phyloP scores from a whole-genome alignment of 2,329 filamentous ascomycete genomes.

The Onygena corvina region DNA sequence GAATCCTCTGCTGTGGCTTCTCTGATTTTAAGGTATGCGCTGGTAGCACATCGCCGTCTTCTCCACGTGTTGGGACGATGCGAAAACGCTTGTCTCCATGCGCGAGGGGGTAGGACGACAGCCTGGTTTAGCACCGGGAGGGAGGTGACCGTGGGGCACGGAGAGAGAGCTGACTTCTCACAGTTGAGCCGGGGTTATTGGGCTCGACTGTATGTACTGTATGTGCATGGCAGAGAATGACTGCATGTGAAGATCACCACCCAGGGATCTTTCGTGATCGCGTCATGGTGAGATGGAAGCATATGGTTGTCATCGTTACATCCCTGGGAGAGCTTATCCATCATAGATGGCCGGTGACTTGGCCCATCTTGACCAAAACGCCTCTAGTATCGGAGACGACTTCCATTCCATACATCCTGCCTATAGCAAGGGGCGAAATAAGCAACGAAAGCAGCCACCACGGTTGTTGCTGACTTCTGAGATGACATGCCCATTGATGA shows the following conservation, averaged over 20 bases:
- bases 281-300: not conserved
- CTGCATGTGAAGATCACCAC: constrained; percentile 4
- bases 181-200: not conserved
- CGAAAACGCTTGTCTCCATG: not conserved
- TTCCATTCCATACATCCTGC: not conserved
- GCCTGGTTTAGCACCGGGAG: not conserved
- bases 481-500: not conserved
- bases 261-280: constrained; percentile 3
- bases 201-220: not conserved
- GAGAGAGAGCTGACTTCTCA: too few relatives aligned
- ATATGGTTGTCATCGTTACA: not conserved
- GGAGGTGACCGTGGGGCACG: not conserved
- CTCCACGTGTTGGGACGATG: not conserved
- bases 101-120: not conserved
- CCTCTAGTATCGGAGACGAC: not conserved
- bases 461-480: not conserved
- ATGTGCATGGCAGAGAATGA: not conserved
- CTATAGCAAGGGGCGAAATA: not conserved
- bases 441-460: not conserved
- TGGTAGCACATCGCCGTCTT: not conserved
- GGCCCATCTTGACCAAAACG: constrained; percentile 1
- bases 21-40: not conserved
- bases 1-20: too few relatives aligned
- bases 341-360: constrained; percentile 1
- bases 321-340: not conserved